Evolutionary conservation across 345 rosid genomes (phyloP), one percentile per base, ranked within the genome.

Genomic region (Boechera divaricarpa): DNA sequence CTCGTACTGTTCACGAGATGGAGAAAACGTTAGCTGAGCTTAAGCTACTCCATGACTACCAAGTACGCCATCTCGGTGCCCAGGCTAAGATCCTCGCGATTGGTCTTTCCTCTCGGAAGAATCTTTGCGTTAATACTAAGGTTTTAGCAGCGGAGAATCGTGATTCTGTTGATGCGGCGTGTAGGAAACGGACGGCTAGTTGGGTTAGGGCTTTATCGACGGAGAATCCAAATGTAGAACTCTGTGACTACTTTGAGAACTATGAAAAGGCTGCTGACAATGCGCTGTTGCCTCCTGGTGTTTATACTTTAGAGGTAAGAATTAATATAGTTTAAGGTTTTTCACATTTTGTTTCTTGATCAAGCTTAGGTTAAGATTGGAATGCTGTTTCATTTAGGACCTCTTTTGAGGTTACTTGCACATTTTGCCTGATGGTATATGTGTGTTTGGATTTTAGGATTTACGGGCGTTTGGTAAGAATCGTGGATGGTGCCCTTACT

Each of bases 1-100:
- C 97, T 42, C 96, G 99, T 79, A 92, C 98, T 11, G 99, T 95
- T 33, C 98, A 91, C 75, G 99, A 95, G 88, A 92, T 95, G 99
- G 99, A 95, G 86, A 95, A 95, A 75, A 95, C 99, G 32, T 81
- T 92, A 0, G 91, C 90, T 63, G 99, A 95, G 81, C 87, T 95
- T 72, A 91, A 87, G 82, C 55, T 84, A 4, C 83, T 95, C 61
- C 95, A 93, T 72, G 83, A 82, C 26, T 95, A 95, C 78, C 99
- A 89, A 81, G 73, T 86, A 69, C 77, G 69, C 56, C 85, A 87
- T 54, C 81, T 91, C 52, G 98, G 98, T 31, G 77, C 86, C 28
- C 87, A 89, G 63, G 93, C 99, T 5, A 85, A 65, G 83, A 84
- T 89, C 70, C 85, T 95, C 41, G 98, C 98, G 1, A 79, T 95